Evolutionary conservation across 2,329 filamentous ascomycete species (phyloP), one percentile per base, ranked within the genome.

Genomic region (Aspergillus sp.): DNA sequence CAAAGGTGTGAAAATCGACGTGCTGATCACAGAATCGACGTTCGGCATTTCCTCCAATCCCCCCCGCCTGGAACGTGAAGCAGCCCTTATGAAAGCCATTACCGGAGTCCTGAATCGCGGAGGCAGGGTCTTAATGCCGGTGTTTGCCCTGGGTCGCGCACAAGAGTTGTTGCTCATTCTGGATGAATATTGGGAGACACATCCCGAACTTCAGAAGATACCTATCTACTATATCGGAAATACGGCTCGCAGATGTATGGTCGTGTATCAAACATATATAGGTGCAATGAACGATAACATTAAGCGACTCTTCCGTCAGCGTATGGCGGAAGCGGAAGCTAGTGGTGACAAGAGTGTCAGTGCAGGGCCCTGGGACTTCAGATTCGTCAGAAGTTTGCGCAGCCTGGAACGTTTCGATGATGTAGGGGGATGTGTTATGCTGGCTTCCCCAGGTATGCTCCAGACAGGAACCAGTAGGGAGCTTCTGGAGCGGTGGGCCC

Each of bases 271-370:
- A 75, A 99, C 95, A 1, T 99, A 98, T 71, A 92, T 98, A 52
- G 92, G 93, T 52, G 92, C 93, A 58, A 99, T 99, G 95, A 99
- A 99, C 74, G 94, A 98, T 72, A 98, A 97, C 70, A 98, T 99
- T 81, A 97, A 96, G 76, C 87, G 91, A 10, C 85, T 96, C n/a
- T 97, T 97, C 77, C 85, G 90, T 56, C 92, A 96, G 76, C 88
- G 92, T 51, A 96, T 96, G 87, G 92, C 91, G 3, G 92, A 96
- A 74, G 91, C 92, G 8, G 91, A 96, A 74, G 89, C 90, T 0
- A 88, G 87, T 36, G 90, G 91, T 8, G 90, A 92, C 66, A 93
- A 90, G 70, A 93, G 91, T 38, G 71, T 78, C 48, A 80, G 73
- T 57, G 78, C 77, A 19, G 90, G 90, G 0, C 95, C 95, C 0